Evolutionary conservation across 768 basidiomycete genomes (phyloP), one percentile per base, ranked within the genome.

Genomic region (Naganishia antarctica): DNA sequence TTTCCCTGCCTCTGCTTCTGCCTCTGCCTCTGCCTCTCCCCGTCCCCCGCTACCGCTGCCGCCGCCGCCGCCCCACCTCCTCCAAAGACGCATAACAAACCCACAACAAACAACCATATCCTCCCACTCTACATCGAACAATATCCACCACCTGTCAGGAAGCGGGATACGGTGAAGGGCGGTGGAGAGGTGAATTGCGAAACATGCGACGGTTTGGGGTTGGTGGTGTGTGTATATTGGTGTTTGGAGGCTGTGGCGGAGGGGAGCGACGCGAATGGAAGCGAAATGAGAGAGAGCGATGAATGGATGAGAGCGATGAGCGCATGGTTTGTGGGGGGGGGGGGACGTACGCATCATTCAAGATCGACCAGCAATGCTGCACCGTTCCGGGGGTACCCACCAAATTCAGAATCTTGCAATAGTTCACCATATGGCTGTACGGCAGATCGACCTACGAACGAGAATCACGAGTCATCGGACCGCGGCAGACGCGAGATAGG

Each of bases 341-440:
- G 37, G 12, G 21, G 18, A 84, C 90, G 74, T 73, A 94, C 93
- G 89, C 88, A 76, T 98, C 96, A 70, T 98, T 99, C 23, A 97
- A 81, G 71, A 90, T 96, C 0, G 90, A 90, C 96, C 96, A 99
- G 23, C 91, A 90, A 63, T 80, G 81, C 26, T 84, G 83, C 65
- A 89, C 88, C 11, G 85, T 88, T 9, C 62, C 62, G 1, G 85
- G 84, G 64, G 84, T 82, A 50, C 81, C 82, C 15, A 87, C 87
- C 66, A 99, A 80, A n/a, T 90, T 91, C 21, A 99, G 83, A 23
- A 97, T 76, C 84, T 65, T 89, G 83, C 74, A 96, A 77, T 99
- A 98, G 79, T 96, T 97, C 70, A 98, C 87, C 62, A 97, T 83
- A 6, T 91, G 91, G 34, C 88, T 91, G 69, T 98, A 98, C 3